Base-by-base conservation (phyloP, 2,329 filamentous ascomycete genomes). In the Plenodomus lindquistii region DNA sequence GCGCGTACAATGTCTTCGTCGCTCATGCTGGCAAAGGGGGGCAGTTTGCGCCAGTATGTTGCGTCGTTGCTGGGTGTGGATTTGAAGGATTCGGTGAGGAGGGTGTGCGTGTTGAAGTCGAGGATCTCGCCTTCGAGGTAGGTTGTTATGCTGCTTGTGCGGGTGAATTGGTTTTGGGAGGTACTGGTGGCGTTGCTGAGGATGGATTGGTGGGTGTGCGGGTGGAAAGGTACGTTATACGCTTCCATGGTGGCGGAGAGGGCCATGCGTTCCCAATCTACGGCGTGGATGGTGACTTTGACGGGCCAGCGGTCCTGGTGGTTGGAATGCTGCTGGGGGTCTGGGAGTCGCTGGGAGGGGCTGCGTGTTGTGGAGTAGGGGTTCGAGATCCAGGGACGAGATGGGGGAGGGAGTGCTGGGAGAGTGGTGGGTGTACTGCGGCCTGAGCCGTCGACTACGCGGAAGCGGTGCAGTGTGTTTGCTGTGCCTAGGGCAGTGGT, bases 111-210 rank as follows among this genome's bases (percentile, higher is more conserved):
- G 37, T 65, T 66, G 58, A 80, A 83, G 64, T 88, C 85, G 52
- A 88, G 81, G 50, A 88, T 86, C 63, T 88, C 85, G 45, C 85
- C 85, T 73, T 87, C 85, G 37, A 87, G 77, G 62, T 84, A 87
- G 2, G 84, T 87, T 15, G 82, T 82, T 47, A 87, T 87, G 8
- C 66, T 75, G 55, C 66, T 75, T 50, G 67, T 75, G 60, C 62
- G 69, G 4, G 64, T 65, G 50, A 57, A 60, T 3, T 60, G 56
- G 6, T 48, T 48, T 2, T 54, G 17, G 13, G 45, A 22, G 8
- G 42, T 36, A 36, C 20, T 37, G 19, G 51, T 57, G 44, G 44
- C 4, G 11, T 31, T 55, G 43, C 31, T 46, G 61, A 63, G 52
- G 39, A 70, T 35, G 53, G 68, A 53, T 37, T 62, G 60, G 39